Evolutionary conservation across 2,329 filamentous ascomycete species (phyloP).

Genomic region (Neofusicoccum ribis): DNA sequence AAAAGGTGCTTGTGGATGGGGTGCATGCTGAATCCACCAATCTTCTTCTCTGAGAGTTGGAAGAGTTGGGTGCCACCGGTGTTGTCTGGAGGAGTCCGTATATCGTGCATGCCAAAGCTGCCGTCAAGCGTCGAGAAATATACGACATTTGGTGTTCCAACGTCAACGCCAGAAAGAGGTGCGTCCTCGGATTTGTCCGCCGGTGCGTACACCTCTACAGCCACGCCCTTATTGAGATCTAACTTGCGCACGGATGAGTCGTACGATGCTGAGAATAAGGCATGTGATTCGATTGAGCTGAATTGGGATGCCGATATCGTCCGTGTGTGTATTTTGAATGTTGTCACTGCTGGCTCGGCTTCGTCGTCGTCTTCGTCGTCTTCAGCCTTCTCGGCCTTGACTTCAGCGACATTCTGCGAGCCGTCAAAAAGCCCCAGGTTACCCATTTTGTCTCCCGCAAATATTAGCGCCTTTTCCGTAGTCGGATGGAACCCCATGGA

Average conservation of each 20-base stretch:
- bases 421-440: conserved; percentile 89
- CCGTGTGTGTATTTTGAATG: conserved; percentile 84
- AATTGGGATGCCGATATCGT: conserved; percentile 87
- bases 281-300: conserved; percentile 69
- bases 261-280: conserved; percentile 83
- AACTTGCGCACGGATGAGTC: conserved; percentile 88
- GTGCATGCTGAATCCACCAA: conserved; percentile 87
- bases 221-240: conserved; percentile 77
- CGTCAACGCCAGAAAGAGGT: conserved; percentile 81
- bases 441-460: conserved; percentile 92
- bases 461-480: conserved; percentile 79
- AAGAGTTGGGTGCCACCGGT: conserved; percentile 61
- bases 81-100: conserved; percentile 59
- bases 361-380: conserved; percentile 66
- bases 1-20: conserved; percentile 78
- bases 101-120: conserved; percentile 76
- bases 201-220: conserved; percentile 79
- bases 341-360: conserved; percentile 76
- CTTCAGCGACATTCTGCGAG: conserved; percentile 63
- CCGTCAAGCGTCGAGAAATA: conserved; percentile 89
- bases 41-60: conserved; percentile 85
- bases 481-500: conserved; percentile 86
- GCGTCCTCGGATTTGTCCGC: conserved; percentile 68
- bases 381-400: conserved; percentile 62
- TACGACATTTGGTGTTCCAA: conserved; percentile 69